Evolutionary conservation across 169 alveolate species (phyloP).

Genomic region (Miamiensis avidus): DNA sequence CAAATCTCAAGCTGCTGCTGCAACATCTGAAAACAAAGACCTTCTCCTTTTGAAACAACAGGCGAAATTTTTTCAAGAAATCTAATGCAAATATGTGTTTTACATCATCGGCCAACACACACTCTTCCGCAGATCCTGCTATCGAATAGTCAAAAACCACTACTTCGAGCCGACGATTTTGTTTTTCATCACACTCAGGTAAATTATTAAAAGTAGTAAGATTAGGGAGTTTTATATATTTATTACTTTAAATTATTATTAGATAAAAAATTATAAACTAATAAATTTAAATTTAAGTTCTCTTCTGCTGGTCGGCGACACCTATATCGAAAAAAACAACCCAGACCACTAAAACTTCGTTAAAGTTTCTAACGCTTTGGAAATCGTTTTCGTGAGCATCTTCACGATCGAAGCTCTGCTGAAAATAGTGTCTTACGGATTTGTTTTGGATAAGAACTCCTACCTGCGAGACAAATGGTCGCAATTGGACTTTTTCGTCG

Average conservation of each 20-base stretch:
- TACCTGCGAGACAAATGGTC: constrained; percentile 76
- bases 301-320: constrained; percentile 57
- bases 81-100: background rate
- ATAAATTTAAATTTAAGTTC: too few relatives aligned
- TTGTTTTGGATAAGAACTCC: constrained; percentile 57
- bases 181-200: constrained; percentile 68
- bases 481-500: constrained; percentile 72
- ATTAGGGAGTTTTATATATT: constrained; percentile 3
- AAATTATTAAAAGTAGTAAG: constrained; percentile 60
- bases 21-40: background rate
- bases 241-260: constrained; percentile 48
- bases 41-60: background rate
- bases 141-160: background rate
- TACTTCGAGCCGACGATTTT: constrained; percentile 22
- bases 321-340: constrained; percentile 54
- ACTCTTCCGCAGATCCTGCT: background rate
- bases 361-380: constrained; percentile 42
- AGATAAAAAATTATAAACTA: too few relatives aligned
- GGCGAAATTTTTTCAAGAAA: constrained; percentile 21
- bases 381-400: constrained; percentile 52
- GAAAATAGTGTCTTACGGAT: constrained; percentile 72
- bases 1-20: too few relatives aligned
- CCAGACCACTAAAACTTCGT: constrained; percentile 30
- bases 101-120: background rate
- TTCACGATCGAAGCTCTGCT: constrained; percentile 64